These are phyloP conservation scores for Flueggea neowawraea DNA, from an alignment of 441 rosid species.

Conservation along the genomic window DNA sequence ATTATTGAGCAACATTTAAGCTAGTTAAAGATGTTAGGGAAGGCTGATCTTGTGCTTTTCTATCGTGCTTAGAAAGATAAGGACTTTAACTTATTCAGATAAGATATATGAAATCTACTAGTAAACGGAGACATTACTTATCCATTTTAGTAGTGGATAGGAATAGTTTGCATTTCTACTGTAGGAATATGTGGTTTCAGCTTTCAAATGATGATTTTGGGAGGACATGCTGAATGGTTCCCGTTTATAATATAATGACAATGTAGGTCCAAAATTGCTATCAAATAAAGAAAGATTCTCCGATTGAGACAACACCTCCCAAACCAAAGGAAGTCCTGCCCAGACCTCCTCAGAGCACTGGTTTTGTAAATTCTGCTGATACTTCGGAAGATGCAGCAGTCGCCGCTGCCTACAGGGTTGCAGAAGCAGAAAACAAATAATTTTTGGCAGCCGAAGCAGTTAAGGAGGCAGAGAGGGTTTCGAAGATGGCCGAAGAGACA, in stretches of 20 bases:
- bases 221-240: constrained; percentile 5
- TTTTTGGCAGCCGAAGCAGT: constrained; percentile 64
- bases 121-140: neutral
- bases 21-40: constrained; percentile 1
- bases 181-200: neutral
- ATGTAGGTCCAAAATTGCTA: constrained; percentile 50
- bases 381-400: constrained; percentile 41
- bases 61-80: neutral
- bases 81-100: neutral
- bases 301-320: constrained; percentile 29
- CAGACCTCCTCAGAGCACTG: constrained; percentile 20
- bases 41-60: neutral
- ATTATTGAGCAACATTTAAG: neutral
- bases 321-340: constrained; percentile 35
- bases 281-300: constrained; percentile 32
- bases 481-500: constrained; percentile 56
- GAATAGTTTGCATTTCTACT: neutral
- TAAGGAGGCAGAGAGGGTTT: constrained; percentile 57
- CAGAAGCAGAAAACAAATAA: constrained; percentile 65
- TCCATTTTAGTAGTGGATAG: constrained; percentile 1
- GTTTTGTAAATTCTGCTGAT: constrained; percentile 18
- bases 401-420: constrained; percentile 47
- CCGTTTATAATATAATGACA: constrained; percentile 1
- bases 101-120: neutral
- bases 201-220: neutral